These are phyloP conservation scores for Lathyrus oleraceus DNA, from an alignment of 306 rosid species.

Conservation along the genomic window DNA sequence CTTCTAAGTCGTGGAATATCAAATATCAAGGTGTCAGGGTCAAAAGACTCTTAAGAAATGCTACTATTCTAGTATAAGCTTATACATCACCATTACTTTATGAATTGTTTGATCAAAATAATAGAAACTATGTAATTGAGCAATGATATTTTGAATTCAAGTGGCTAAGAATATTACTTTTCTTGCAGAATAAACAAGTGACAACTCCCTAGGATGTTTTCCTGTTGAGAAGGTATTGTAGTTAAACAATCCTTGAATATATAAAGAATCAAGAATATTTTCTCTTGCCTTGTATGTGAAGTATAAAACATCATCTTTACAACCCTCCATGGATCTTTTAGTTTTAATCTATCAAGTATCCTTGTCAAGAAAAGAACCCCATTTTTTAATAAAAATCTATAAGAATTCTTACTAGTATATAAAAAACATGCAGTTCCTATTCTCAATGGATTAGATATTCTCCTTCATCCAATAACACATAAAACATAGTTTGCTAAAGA, in stretches of 20 bases:
- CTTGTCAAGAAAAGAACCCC: constrained; percentile 76
- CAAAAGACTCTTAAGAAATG: constrained; percentile 5
- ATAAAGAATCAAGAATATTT: constrained; percentile 53
- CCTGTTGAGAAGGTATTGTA: constrained; percentile 38
- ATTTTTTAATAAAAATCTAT: constrained; percentile 21
- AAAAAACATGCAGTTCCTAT: constrained; percentile 25
- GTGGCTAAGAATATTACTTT: constrained; percentile 58
- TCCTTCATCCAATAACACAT: constrained; percentile 22
- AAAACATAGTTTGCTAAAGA: constrained; percentile 50
- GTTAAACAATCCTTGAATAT: constrained; percentile 39
- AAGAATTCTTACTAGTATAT: constrained; percentile 33
- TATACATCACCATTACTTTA: background rate
- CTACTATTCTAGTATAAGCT: background rate
- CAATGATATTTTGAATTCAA: background rate
- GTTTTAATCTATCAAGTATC: constrained; percentile 36
- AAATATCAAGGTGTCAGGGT: background rate
- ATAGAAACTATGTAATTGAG: background rate
- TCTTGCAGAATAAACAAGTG: constrained; percentile 34
- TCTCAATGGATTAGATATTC: constrained; percentile 9
- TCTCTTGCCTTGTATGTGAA: constrained; percentile 59
- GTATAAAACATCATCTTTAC: constrained; percentile 74
- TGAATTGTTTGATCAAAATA: background rate
- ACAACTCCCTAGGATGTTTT: constrained; percentile 14
- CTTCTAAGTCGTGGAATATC: background rate
- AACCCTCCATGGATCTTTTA: constrained; percentile 40